Evolutionary conservation across 2,329 filamentous ascomycete genomes (phyloP).

Genomic region (Penicillium sp.): DNA sequence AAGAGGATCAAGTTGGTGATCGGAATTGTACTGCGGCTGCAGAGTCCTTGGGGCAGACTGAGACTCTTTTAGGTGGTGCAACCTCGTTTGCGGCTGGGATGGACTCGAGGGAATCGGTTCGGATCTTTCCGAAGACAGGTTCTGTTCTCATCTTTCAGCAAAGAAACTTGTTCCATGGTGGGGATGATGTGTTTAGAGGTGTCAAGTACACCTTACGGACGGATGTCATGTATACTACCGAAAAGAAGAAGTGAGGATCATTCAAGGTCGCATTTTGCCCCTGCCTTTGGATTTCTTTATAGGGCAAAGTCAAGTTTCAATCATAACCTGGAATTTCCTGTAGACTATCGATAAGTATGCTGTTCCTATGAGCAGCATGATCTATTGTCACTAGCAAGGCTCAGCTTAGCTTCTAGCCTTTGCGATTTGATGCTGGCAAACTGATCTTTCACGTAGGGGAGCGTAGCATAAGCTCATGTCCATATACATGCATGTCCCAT

Average conservation of each 20-base stretch:
- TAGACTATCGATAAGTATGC: too few relatives aligned
- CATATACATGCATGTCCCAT: slow-evolving; percentile 48
- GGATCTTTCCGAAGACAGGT: slow-evolving; percentile 53
- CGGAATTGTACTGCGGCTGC: not conserved
- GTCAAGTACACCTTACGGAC: slow-evolving; percentile 58
- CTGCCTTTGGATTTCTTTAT: not conserved
- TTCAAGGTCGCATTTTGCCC: too few relatives aligned
- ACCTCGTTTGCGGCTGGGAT: slow-evolving; percentile 51
- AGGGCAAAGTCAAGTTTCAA: too few relatives aligned
- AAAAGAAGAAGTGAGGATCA: not conserved
- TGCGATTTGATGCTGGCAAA: slow-evolving; percentile 29
- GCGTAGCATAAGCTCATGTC: slow-evolving; percentile 42
- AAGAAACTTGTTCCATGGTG: slow-evolving; percentile 52
- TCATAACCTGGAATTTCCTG: not conserved
- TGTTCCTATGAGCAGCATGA: not conserved
- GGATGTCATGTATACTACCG: slow-evolving; percentile 53
- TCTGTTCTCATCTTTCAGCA: slow-evolving; percentile 60
- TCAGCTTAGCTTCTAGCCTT: slow-evolving; percentile 11
- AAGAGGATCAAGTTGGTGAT: not conserved
- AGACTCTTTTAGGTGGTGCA: slow-evolving; percentile 52
- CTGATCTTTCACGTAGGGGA: slow-evolving; percentile 49
- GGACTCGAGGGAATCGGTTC: slow-evolving; percentile 33
- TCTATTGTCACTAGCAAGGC: not conserved
- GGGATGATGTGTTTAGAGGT: slow-evolving; percentile 55
- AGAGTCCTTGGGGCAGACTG: slow-evolving; percentile 20